Evolutionary conservation across 1,284 basidiomycete genomes (phyloP), one percentile per base, ranked within the genome.

Genomic region (Heterobasidion annosum): DNA sequence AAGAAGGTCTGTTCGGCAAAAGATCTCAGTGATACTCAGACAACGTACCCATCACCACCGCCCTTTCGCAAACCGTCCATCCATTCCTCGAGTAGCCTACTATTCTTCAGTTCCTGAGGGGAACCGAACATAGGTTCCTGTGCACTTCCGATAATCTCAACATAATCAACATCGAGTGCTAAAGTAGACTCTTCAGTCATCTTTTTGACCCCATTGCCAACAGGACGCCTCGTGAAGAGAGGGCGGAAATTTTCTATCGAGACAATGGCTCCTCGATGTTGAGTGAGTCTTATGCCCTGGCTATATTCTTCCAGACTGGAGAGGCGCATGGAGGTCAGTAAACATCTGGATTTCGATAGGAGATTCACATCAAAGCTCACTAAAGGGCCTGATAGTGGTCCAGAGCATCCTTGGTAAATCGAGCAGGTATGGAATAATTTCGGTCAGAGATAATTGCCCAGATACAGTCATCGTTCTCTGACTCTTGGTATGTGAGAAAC

Each of bases 31-130:
- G n/a, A 32, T 34, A 16, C 8, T 40, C 43, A 49, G 35, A 51
- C 32, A 13, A 68, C 74, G 64, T 63, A 81, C 80, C 79, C 82
- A 59, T 70, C 77, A 51, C 81, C 79, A 32, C 80, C 81, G 47
- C 72, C 71, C 53, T 74, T 62, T 53, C 70, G 72, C 51, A 85
- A 64, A 10, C 77, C 81, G 10, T 72, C 60, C 15, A 72, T 64
- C 82, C 83, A 85, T 50, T 66, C 65, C 13, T 60, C 61, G 7
- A 85, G 61, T 25, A 70, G 69, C 3, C 59, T 48, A 51, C 78
- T 61, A 1, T 57, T 63, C 35, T 73, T 71, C 2, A 83, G 58
- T 13, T 72, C 68, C 50, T 67, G 65, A 0, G 83, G 82, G 33
- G 64, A 67, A 0, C 77, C 79, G 62, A 77, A 79, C 25, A 63